A percentile compares a stretch with the other conserved stretches of the same genome.
These are phyloP conservation scores for Paraphaeosphaeria sporulosa DNA, from an alignment of 2,329 filamentous ascomycete genomes.

Conservation along the genomic window DNA sequence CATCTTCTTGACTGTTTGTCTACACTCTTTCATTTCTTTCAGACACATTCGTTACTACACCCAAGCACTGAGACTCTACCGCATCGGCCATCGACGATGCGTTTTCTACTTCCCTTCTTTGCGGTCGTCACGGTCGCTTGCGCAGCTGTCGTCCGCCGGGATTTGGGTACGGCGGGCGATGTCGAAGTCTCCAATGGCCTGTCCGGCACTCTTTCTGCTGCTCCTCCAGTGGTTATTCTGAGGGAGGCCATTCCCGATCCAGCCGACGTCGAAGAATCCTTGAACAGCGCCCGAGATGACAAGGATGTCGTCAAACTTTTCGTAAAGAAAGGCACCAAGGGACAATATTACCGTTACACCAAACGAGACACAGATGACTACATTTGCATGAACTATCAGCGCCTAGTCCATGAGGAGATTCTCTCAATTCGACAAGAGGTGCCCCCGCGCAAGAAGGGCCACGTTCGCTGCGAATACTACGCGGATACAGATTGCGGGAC, in stretches of 20 bases:
- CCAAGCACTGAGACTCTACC: neutral
- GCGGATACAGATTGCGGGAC: neutral
- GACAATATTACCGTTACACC: too few species aligned
- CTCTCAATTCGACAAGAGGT: too few species aligned
- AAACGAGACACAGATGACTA: too few species aligned
- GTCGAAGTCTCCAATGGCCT: neutral
- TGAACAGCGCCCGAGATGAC: neutral
- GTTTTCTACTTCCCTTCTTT: neutral
- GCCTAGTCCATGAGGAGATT: too few species aligned
- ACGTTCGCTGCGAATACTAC: neutral
- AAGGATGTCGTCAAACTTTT: neutral
- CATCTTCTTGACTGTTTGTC: neutral
- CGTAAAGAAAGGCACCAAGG: neutral
- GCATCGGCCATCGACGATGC: neutral
- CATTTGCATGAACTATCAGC: too few species aligned
- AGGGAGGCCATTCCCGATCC: neutral
- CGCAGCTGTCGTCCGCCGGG: neutral
- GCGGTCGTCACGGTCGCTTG: neutral
- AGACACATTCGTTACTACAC: neutral
- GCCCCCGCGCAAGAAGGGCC: neutral
- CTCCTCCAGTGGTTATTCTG: neutral
- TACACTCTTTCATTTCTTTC: neutral
- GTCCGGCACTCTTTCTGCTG: neutral
- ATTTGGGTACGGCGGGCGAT: neutral
- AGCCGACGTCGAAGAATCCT: neutral